Base-by-base conservation (phyloP, 2,329 filamentous ascomycete species). In the Nothomitra cinnamomea region DNA sequence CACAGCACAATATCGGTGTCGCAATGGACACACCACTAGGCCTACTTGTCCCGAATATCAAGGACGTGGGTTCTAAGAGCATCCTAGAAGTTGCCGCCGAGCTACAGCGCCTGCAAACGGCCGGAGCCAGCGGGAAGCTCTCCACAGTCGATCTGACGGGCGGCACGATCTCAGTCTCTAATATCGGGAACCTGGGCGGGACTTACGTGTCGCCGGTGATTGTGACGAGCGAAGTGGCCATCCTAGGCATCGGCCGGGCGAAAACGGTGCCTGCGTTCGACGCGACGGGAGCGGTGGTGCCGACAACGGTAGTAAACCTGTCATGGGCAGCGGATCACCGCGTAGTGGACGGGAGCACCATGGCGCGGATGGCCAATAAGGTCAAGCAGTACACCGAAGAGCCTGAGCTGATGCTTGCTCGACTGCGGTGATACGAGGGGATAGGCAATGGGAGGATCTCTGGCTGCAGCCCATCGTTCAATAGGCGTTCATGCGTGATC, bases 311-410 rank as follows among this genome's bases (percentile, higher is more conserved):
- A 57, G 83, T 83, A 65, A 88, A 94, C 64, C 87, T 96, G 61
- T 96, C 89, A 69, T 96, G 90, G 90, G 90, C 86, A 66, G 90
- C 90, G 4, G 89, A 96, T 67, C 92, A 98, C 68, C 75, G 92
- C 19, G 85, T 96, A 53, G 81, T 96, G 48, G 92, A 98, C 68
- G 92, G 92, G 1, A 90, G 90, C 48, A 95, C 89, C 56, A 87
- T 95, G 78, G 92, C 92, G 19, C 77, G 89, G 59, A 90, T 90
- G 65, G 88, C 87, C 12, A 87, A 89, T 61, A 76, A 83, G 57
- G 85, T 96, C 21, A 80, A 81, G 60, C 73, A 74, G 52, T 79
- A 85, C 60, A 77, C 96, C 40, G 89, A 96, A 70, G 80, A 86
- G 62, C 87, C 90, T 3, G 88, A 89, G 64, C 76, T 76, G 54